A percentile compares a stretch with the other conserved stretches of the same genome.
Evolutionary conservation across 176 grass and related monocot genomes (phyloP).

Genomic region (Musa acuminata): DNA sequence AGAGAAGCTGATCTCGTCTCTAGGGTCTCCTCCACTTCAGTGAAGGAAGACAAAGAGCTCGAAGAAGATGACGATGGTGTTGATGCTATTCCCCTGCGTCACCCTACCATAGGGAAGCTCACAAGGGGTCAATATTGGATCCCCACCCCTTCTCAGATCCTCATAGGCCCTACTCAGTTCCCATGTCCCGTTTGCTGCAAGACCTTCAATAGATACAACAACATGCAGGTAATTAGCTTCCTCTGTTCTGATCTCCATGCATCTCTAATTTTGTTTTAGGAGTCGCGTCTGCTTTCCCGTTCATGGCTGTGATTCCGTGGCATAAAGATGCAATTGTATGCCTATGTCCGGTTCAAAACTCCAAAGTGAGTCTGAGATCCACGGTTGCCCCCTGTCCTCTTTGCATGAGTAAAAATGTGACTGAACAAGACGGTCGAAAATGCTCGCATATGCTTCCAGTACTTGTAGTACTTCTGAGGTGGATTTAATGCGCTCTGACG

Average conservation of each 20-base stretch:
- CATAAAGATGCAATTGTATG: neutral
- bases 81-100: constrained; percentile 29
- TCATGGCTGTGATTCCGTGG: neutral
- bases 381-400: too few relatives aligned
- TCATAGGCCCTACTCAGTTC: constrained; percentile 10
- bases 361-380: too few relatives aligned
- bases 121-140: constrained; percentile 15
- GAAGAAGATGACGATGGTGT: constrained; percentile 11
- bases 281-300: neutral
- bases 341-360: too few relatives aligned
- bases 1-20: constrained; percentile 19
- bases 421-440: too few relatives aligned
- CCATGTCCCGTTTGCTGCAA: constrained; percentile 15
- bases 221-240: constrained; percentile 7
- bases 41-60: constrained; percentile 10
- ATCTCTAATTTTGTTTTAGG: neutral
- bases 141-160: constrained; percentile 8
- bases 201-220: constrained; percentile 19
- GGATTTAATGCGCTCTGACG: too few relatives aligned
- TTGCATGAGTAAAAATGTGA: too few relatives aligned
- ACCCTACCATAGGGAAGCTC: constrained; percentile 11
- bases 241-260: neutral
- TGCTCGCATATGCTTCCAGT: too few relatives aligned
- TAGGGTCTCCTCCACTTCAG: neutral
- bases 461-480: too few relatives aligned